A percentile compares a stretch with the other conserved stretches of the same genome.
Conservation (phyloP, 2,329 filamentous ascomycete species). For the Didymella lethalis region DNA sequence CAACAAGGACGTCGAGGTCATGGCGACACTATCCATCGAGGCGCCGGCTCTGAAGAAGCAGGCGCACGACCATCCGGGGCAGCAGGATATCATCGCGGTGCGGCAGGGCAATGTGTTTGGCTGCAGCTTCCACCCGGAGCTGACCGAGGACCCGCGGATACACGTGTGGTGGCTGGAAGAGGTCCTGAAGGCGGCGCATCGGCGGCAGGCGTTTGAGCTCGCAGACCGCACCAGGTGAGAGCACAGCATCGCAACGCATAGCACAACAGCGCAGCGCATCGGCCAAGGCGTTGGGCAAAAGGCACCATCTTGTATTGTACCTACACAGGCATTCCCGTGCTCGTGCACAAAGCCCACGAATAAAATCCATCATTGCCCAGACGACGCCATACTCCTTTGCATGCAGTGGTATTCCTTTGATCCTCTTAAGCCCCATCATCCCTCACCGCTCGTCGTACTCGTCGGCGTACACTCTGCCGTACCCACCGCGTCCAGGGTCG, state of each 20-base stretch:
- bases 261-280: not conserved
- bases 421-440: not conserved
- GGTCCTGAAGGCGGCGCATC: constrained; percentile 56
- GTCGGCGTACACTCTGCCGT: constrained; percentile 70
- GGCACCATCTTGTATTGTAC: constrained; percentile 17
- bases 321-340: constrained; percentile 18
- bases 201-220: constrained; percentile 44
- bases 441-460: constrained; percentile 42
- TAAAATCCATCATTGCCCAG: constrained; percentile 10
- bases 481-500: constrained; percentile 90
- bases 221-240: constrained; percentile 34
- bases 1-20: constrained; percentile 63
- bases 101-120: constrained; percentile 91
- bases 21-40: constrained; percentile 64
- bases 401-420: constrained; percentile 23
- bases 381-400: constrained; percentile 31
- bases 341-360: constrained; percentile 5
- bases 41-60: constrained; percentile 58
- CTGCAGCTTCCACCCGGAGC: constrained; percentile 93
- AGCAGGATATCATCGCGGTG: constrained; percentile 82
- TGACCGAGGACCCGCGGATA: constrained; percentile 87
- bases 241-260: not conserved
- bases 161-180: constrained; percentile 92
- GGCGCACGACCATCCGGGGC: constrained; percentile 53
- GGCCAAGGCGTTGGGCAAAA: constrained; percentile 13